Evolutionary conservation across 2,329 filamentous ascomycete genomes (phyloP), one percentile per base, ranked within the genome.

Genomic region (Colletotrichum tamarilloi): DNA sequence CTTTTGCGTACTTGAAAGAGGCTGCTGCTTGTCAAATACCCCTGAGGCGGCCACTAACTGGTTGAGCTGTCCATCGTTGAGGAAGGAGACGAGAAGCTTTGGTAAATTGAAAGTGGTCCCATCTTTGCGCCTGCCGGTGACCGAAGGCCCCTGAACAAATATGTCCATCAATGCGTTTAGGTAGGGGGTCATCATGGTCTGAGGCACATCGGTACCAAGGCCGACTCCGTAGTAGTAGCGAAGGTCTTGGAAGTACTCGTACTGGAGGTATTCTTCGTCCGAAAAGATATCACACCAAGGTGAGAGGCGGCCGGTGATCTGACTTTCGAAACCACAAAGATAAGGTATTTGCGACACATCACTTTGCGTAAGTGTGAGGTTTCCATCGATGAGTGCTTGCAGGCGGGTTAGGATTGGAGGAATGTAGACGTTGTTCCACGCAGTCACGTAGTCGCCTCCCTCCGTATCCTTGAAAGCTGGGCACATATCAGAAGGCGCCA

Each of bases 291-390:
- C 83, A 78, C 92, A 93, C 84, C 89, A 93, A 0, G 91, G 89
- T 5, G 90, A 92, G 4, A 89, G 79, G 2, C 81, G 82, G 1
- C 92, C 91, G 0, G 85, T 90, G 75, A 93, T 92, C 77, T 93
- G 92, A 3, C 88, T 90, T 77, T 94, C 92, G 72, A 92, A 94
- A 4, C 91, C 92, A 76, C 92, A 94, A n/a, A 93, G 84, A 76
- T 93, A 93, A 0, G 91, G 91, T 62, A 93, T 90, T 57, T 87
- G 86, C 8, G 82, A 84, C 55, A 91, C 83, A 70, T 93, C 90
- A 1, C 80, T 81, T 38, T 86, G 81, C 0, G 84, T 86, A 42
- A 93, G 84, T 1, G 86, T 87, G 42, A 93, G 85, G 52, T 86
- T 83, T 1, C 91, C 90, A 0, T 80, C 77, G 38, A 92, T 85